Conservation (phyloP, 2,329 filamentous ascomycete genomes). For the Aspergillus hortae region DNA sequence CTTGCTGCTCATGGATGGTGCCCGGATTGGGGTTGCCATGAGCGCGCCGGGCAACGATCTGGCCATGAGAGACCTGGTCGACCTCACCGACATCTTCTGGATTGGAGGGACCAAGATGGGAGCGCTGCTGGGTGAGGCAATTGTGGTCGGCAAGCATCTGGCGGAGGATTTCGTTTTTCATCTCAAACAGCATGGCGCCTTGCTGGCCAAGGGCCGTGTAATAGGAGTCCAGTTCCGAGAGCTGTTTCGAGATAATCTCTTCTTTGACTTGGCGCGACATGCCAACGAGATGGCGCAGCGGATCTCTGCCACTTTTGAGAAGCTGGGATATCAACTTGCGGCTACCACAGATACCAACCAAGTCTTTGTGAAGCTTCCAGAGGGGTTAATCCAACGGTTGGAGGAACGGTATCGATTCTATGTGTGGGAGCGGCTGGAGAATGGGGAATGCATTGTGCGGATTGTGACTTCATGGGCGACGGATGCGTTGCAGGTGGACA, state of each 20-base stretch:
- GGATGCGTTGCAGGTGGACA: constrained; percentile 40
- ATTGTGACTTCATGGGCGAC: constrained; percentile 53
- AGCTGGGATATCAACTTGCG: constrained; percentile 40
- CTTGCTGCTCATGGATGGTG: constrained; percentile 49
- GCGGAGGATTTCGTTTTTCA: constrained; percentile 50
- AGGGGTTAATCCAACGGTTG: constrained; percentile 36
- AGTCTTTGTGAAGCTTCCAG: constrained; percentile 47
- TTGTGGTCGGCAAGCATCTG: constrained; percentile 46
- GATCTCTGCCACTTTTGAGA: constrained; percentile 43
- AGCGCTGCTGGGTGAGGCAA: constrained; percentile 49
- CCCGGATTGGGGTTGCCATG: constrained; percentile 45
- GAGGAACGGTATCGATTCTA: constrained; percentile 48
- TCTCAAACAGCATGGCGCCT: constrained; percentile 51
- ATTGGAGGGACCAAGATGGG: constrained; percentile 54
- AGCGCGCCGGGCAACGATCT: constrained; percentile 44
- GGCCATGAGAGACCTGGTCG: constrained; percentile 43
- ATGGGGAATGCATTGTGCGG: constrained; percentile 41
- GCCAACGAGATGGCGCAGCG: constrained; percentile 46
- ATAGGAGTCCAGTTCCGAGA: constrained; percentile 51
- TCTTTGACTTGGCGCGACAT: constrained; percentile 45
- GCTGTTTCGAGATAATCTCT: constrained; percentile 45
- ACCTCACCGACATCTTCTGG: constrained; percentile 53
- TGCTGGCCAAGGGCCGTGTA: constrained; percentile 49
- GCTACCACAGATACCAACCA: constrained; percentile 52
- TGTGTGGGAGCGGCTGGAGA: constrained; percentile 45